Conservation (phyloP, 1,284 basidiomycete genomes). For the Tilletia caries region DNA sequence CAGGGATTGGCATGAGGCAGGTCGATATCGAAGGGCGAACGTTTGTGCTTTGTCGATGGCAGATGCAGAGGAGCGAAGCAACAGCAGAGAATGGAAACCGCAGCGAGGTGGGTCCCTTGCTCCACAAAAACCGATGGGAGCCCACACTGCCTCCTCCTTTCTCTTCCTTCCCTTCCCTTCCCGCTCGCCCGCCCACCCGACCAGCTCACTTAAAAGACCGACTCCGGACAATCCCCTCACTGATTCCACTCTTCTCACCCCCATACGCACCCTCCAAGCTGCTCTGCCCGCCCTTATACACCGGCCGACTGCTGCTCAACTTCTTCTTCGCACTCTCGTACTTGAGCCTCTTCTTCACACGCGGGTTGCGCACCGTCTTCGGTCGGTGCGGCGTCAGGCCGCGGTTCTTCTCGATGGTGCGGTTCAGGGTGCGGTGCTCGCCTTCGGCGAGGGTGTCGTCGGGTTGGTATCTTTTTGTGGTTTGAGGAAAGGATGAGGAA, state of each 20-base stretch:
- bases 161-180: no score
- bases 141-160: no score
- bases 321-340: constrained; percentile 53
- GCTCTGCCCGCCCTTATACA: constrained; percentile 52
- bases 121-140: no score
- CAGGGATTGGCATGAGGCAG: no score
- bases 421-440: constrained; percentile 47
- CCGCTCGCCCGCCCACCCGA: no score
- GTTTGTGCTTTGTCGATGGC: no score
- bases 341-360: constrained; percentile 51
- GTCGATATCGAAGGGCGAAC: no score
- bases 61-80: no score
- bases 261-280: constrained; percentile 48
- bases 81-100: no score
- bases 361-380: constrained; percentile 49
- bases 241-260: constrained; percentile 51
- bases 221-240: constrained; percentile 47
- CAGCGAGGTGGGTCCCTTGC: no score
- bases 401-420: constrained; percentile 52
- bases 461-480: constrained; percentile 35
- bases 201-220: constrained; percentile 39
- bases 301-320: constrained; percentile 42
- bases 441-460: constrained; percentile 42
- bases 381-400: constrained; percentile 47
- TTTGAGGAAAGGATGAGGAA: neutral